Evolutionary conservation across 495 filamentous ascomycete genomes (phyloP), one percentile per base, ranked within the genome.

Genomic region (Aeminium ludgeri): DNA sequence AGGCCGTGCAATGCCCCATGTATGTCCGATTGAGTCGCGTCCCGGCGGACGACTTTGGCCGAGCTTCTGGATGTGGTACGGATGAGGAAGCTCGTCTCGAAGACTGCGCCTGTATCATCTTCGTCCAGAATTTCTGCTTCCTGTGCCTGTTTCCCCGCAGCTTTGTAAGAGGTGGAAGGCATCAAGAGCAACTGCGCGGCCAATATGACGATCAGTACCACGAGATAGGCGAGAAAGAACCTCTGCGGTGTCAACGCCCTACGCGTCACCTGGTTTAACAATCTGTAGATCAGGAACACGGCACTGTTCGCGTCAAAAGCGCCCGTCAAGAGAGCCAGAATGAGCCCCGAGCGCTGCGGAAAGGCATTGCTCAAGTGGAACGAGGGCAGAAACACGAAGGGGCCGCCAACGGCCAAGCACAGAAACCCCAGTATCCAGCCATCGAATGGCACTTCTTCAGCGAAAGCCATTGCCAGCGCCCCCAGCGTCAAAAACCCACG

Each of bases 301-400:
- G 84, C 83, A 51, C 78, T 85, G 6, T 79, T 86, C 1, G 84
- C 77, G 57, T 94, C 86, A 51, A 93, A 94, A 30, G 84, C 85
- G 4, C 86, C 86, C 0, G 85, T 94, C 15, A 94, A 63, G 25
- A 86, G 67, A 0, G 86, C 83, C 2, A 94, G 64, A 38, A 94
- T 86, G 12, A 91, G 59, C 2, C 86, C 86, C 1, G 84, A 91
- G 46, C 80, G 73, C n/a, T 66, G 65, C 1, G 86, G 86, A 52
- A 94, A 93, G 10, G 85, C 75, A 50, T 94, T 94, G 32, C 80
- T 86, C n/a, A 94, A 68, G 48, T 94, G 86, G 61, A 94, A 93
- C 2, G 77, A 83, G 11, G 80, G 74, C 43, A 93, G 92, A 62
- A 87, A 93, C 19, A 86, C 72, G 52, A 92, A 94, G 0, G 86